phyloP scores from a whole-genome alignment of 2,329 filamentous ascomycete genomes.

The Zalaria sp. region DNA sequence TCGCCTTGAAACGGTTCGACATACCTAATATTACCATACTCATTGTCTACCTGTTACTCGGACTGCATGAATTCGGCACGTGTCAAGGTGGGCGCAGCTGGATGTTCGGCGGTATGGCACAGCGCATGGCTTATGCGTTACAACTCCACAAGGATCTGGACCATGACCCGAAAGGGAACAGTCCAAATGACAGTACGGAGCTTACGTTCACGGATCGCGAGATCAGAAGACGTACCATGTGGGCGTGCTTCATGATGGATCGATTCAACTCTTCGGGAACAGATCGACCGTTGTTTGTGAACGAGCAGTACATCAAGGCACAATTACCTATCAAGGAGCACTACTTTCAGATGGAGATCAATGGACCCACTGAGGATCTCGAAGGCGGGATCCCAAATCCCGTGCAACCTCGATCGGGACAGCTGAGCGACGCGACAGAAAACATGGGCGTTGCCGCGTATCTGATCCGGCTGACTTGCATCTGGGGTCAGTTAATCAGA shows the following conservation, averaged over 20 bases:
- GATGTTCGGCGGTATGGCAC: constrained; percentile 88
- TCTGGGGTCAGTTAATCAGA: constrained; percentile 82
- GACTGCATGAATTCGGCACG: constrained; percentile 90
- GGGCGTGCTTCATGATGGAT: constrained; percentile 96
- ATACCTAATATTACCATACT: constrained; percentile 93
- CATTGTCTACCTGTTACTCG: constrained; percentile 76
- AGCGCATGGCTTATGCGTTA: constrained; percentile 91
- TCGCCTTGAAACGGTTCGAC: constrained; percentile 77
- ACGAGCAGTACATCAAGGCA: constrained; percentile 77
- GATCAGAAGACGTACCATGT: constrained; percentile 88
- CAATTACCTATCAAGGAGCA: constrained; percentile 84
- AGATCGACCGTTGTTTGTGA: constrained; percentile 79
- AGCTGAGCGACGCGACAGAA: constrained; percentile 51
- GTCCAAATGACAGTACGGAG: constrained; percentile 12
- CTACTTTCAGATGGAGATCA: constrained; percentile 82
- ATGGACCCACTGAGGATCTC: constrained; percentile 72
- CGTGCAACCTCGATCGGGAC: constrained; percentile 47
- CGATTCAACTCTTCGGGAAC: constrained; percentile 93
- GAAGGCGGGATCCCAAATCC: constrained; percentile 55
- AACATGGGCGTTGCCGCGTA: constrained; percentile 95
- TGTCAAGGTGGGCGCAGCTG: constrained; percentile 93
- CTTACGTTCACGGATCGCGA: constrained; percentile 80
- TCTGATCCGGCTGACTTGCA: constrained; percentile 67
- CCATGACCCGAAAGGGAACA: constrained; percentile 35
- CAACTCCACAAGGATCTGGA: constrained; percentile 88